phyloP scores from a whole-genome alignment of 78 protist genomes.

The Dictyostelium intermedium region DNA sequence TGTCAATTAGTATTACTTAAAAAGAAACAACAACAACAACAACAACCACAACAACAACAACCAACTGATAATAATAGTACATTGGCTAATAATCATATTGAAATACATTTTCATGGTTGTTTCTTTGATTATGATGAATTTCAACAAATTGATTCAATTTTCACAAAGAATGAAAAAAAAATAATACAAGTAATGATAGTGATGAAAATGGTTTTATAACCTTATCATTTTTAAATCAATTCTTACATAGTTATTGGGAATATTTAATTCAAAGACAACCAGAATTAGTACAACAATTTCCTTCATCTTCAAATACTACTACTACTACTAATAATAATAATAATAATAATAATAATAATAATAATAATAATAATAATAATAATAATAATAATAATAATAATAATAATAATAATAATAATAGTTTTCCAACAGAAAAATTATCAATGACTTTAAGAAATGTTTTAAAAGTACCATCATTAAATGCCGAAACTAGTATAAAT shows the following conservation, averaged over 20 bases:
- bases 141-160: conserved; percentile 23
- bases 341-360: not conserved
- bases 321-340: not conserved
- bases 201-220: not conserved
- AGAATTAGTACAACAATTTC: not conserved
- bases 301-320: not conserved
- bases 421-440: conserved; percentile 28
- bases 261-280: conserved; percentile 7
- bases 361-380: not conserved
- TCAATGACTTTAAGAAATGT: conserved; percentile 18
- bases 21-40: not conserved
- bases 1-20: not conserved
- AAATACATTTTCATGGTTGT: conserved; percentile 47
- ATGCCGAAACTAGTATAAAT: not conserved
- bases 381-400: too few species aligned
- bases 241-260: conserved; percentile 40
- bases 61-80: not conserved
- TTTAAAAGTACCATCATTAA: not conserved
- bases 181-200: not conserved
- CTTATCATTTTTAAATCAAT: conserved; percentile 5
- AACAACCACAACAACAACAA: not conserved
- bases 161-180: not conserved
- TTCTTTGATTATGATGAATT: conserved; percentile 33
- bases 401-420: not conserved
- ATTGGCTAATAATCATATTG: not conserved